Base-by-base conservation (phyloP, 2,329 filamentous ascomycete genomes). In the Fusarium tanahbumbuense region DNA sequence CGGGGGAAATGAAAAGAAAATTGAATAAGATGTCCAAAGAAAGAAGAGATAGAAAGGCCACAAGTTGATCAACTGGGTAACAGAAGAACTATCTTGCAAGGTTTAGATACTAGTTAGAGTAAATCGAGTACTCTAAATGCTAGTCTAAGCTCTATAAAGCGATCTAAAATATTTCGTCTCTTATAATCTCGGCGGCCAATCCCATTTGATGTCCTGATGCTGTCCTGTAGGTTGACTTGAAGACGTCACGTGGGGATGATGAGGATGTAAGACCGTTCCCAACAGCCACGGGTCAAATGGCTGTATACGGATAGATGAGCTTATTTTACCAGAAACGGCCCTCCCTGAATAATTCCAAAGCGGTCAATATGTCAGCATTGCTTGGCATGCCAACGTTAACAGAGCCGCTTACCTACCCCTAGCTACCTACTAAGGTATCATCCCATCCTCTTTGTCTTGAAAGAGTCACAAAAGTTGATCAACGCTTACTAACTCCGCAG, bases 401-500 rank as follows among this genome's bases (percentile, higher is more conserved):
- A 56, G 57, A 52, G 64, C 22, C 34, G 25, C 48, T 37, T 59
- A 30, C 18, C 23, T 48, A 44, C 34, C 34, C 34, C 34, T 46
- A 27, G 10, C 23, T 27, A 28, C 15, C 44, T 37, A 28, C 28
- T 28, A 28, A 28, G 28, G 12, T 28, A 28, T 11, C 12, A 13
- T 28, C 11, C 28, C 28, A 28, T 28, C 28, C 28, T 13, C 34
- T 37, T 9, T 37, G 25, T 23, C 42, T 23, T 23, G 22, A 45
- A 20, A 20, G 12, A n/a, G 28, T 66, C 41, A 66, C 46, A n/a
- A 48, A 18, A n/a, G 34, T 53, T 20, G 42, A 46, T 55, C 46
- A 2, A 22, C 48, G 44, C 48, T 71, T 64, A 64, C 67, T 56
- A 71, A 70, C 58, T 44, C 67, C 67, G 67, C 67, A 20, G 42